phyloP scores from a whole-genome alignment of 129 eudicot species.

The Calendula officinalis region DNA sequence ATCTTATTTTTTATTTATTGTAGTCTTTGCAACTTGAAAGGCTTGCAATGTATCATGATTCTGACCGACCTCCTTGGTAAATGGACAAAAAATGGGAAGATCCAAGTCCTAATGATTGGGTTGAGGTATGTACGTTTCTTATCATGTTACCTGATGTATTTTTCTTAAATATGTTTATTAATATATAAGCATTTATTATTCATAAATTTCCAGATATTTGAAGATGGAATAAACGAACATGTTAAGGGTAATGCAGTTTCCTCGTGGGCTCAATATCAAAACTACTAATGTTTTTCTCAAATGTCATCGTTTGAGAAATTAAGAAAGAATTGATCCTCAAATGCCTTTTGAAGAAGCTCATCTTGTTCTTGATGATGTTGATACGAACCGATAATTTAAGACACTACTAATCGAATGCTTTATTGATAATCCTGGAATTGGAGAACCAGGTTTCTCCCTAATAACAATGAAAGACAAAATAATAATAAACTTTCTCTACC shows the following conservation, averaged over 20 bases:
- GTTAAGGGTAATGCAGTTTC: conserved; percentile 38
- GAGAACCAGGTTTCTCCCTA: no score
- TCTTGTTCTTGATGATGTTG: conserved; percentile 49
- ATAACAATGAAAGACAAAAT: no score
- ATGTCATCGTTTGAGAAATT: conserved; percentile 86
- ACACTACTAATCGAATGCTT: no score
- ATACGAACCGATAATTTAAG: no score
- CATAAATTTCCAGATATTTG: conserved; percentile 58
- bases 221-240: conserved; percentile 88
- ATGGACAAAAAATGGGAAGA: conserved; percentile 86
- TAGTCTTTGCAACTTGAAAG: conserved; percentile 97
- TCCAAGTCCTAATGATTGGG: conserved; percentile 82
- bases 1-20: background rate
- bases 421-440: no score
- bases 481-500: no score
- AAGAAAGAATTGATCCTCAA: conserved; percentile 69
- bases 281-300: conserved; percentile 77
- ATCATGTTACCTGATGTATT: background rate
- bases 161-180: background rate
- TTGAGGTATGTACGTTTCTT: conserved; percentile 60
- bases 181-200: conserved; percentile 6
- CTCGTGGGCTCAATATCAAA: conserved; percentile 69
- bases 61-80: conserved; percentile 82
- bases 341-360: conserved; percentile 92
- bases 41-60: conserved; percentile 97